A percentile compares a stretch with the other conserved stretches of the same genome.
Evolutionary conservation across 306 rosid species (phyloP).

Genomic region (Corylus avellana): DNA sequence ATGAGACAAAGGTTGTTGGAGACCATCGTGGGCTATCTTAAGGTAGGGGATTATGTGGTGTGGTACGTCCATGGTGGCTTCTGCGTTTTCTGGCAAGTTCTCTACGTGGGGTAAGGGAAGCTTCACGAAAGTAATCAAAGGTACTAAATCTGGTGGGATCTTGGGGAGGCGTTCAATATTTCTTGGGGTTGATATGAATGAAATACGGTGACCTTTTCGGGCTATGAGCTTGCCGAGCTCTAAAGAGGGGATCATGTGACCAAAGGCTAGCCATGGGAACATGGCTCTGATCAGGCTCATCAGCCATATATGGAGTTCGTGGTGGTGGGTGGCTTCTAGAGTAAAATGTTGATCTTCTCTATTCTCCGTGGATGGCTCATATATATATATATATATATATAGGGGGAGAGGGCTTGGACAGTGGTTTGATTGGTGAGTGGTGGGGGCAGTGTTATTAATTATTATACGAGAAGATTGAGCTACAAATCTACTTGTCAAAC

Average conservation of each 20-base stretch:
- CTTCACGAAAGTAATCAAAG: conserved; percentile 36
- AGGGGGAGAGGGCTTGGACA: too few species aligned
- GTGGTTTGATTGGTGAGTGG: too few species aligned
- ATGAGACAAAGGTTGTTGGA: conserved; percentile 30
- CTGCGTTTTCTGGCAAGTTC: conserved; percentile 43
- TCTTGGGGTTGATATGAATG: conserved; percentile 54
- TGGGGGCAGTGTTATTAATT: too few species aligned
- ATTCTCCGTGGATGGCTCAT: background rate
- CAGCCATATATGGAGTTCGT: background rate
- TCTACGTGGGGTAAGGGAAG: conserved; percentile 40
- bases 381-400: too few species aligned
- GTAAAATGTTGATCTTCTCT: background rate
- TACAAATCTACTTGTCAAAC: too few species aligned
- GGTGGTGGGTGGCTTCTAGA: background rate
- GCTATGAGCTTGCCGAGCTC: conserved; percentile 60
- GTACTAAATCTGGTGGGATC: conserved; percentile 35
- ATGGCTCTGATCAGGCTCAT: conserved; percentile 19
- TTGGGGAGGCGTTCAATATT: conserved; percentile 59
- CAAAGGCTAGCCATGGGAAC: conserved; percentile 73
- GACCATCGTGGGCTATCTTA: conserved; percentile 42
- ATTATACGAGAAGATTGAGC: too few species aligned
- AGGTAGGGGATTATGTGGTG: conserved; percentile 40
- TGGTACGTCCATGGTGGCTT: conserved; percentile 53
- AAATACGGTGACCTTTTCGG: conserved; percentile 43
- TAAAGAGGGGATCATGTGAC: conserved; percentile 50